phyloP scores from a whole-genome alignment of 176 grass and related monocot genomes.

The Rhynchospora pubera region DNA sequence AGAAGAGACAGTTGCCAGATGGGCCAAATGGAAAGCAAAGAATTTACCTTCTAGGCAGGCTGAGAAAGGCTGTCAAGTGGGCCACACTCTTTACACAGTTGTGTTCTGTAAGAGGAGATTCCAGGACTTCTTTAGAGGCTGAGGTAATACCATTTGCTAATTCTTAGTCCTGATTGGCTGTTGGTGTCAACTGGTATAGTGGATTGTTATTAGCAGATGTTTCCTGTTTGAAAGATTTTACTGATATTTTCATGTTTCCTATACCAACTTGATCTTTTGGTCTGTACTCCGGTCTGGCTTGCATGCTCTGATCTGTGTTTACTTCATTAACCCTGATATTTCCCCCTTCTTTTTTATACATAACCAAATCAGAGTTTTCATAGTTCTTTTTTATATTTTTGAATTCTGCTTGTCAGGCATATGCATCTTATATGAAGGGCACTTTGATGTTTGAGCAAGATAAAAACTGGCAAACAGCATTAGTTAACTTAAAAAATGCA shows the following conservation, averaged over 20 bases:
- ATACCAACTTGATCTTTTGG: neutral
- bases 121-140: slow-evolving; percentile 91
- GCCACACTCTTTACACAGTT: slow-evolving; percentile 70
- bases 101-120: slow-evolving; percentile 90
- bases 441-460: slow-evolving; percentile 96
- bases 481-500: slow-evolving; percentile 90
- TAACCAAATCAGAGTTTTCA: neutral
- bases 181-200: neutral
- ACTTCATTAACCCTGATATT: neutral
- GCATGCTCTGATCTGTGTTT: neutral
- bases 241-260: neutral
- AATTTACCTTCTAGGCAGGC: slow-evolving; percentile 90
- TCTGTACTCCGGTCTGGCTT: neutral
- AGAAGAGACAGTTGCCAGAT: slow-evolving; percentile 79
- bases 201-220: neutral
- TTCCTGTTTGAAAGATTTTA: neutral
- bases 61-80: slow-evolving; percentile 97
- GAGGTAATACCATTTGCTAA: slow-evolving; percentile 39
- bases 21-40: slow-evolving; percentile 69
- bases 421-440: slow-evolving; percentile 97
- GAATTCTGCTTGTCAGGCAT: slow-evolving; percentile 41
- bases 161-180: neutral
- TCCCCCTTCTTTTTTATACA: neutral
- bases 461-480: slow-evolving; percentile 80
- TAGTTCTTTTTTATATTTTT: neutral